These are phyloP conservation scores for Brassica cretica DNA, from an alignment of 345 rosid genomes.

Conservation along the genomic window DNA sequence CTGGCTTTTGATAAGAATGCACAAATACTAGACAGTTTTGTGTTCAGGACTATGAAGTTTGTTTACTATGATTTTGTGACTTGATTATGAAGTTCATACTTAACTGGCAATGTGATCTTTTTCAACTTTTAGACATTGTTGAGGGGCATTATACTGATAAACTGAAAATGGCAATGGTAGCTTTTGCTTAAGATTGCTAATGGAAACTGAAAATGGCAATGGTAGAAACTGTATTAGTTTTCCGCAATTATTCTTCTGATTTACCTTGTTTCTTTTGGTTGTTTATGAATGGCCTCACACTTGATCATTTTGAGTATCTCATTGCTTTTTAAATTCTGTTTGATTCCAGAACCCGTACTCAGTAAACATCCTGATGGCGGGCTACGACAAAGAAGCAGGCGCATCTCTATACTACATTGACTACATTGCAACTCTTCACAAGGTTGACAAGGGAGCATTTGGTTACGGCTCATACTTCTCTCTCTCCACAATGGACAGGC, in stretches of 20 bases:
- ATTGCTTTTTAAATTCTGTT: conserved; percentile 13
- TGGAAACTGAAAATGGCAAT: background rate
- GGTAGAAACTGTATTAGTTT: background rate
- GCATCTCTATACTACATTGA: conserved; percentile 93
- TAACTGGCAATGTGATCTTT: background rate
- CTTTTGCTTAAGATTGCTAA: conserved; percentile 6
- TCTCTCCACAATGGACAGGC: conserved; percentile 94
- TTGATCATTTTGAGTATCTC: background rate
- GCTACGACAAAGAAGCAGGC: conserved; percentile 89
- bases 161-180: background rate
- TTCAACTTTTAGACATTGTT: background rate
- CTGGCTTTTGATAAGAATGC: background rate
- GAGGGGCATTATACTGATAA: background rate
- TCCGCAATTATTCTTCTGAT: background rate
- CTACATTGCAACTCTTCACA: conserved; percentile 94
- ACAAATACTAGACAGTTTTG: conserved; percentile 8
- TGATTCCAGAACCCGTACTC: conserved; percentile 70
- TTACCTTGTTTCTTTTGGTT: background rate
- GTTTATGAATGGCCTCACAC: background rate
- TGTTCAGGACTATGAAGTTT: background rate
- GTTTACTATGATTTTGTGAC: background rate
- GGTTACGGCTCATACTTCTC: conserved; percentile 93
- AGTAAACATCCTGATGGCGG: conserved; percentile 93
- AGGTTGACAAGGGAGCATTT: conserved; percentile 93
- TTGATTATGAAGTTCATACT: background rate